Evolutionary conservation across 2,329 filamentous ascomycete species (phyloP).

Genomic region (Ophiostoma fasciatum): DNA sequence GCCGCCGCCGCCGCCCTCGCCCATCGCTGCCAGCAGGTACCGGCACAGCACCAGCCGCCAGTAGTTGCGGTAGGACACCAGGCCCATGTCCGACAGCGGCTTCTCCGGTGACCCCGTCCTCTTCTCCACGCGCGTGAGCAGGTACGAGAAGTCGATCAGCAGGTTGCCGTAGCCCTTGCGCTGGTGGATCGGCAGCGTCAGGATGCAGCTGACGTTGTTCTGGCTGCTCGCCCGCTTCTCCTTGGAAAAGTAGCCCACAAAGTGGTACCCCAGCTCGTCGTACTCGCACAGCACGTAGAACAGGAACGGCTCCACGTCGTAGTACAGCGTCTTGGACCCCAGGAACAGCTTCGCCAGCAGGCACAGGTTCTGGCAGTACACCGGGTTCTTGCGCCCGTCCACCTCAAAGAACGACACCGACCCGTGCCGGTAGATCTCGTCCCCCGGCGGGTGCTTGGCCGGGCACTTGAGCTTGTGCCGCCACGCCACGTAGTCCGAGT

Average conservation of each 20-base stretch:
- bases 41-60: slow-evolving; percentile 84
- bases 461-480: slow-evolving; percentile 94
- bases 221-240: slow-evolving; percentile 89
- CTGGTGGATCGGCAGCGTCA: slow-evolving; percentile 92
- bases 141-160: slow-evolving; percentile 95
- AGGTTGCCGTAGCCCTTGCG: slow-evolving; percentile 94
- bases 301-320: slow-evolving; percentile 91
- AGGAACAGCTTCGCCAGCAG: slow-evolving; percentile 91
- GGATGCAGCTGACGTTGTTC: slow-evolving; percentile 95
- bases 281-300: slow-evolving; percentile 97
- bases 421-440: slow-evolving; percentile 89
- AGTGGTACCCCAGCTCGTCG: slow-evolving; percentile 81
- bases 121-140: slow-evolving; percentile 80
- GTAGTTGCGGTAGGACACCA: slow-evolving; percentile 95
- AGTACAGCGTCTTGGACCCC: slow-evolving; percentile 97
- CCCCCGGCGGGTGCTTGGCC: slow-evolving; percentile 89
- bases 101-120: slow-evolving; percentile 96
- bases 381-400: slow-evolving; percentile 87
- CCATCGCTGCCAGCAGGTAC: slow-evolving; percentile 51
- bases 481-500: slow-evolving; percentile 96
- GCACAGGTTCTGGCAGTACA: slow-evolving; percentile 98
- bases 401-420: slow-evolving; percentile 95
- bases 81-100: slow-evolving; percentile 90
- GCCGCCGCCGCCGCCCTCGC: slow-evolving; percentile 21
- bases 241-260: slow-evolving; percentile 99